Evolutionary conservation across 2,329 filamentous ascomycete species (phyloP), one percentile per base, ranked within the genome.

Genomic region (Calonectria montana): DNA sequence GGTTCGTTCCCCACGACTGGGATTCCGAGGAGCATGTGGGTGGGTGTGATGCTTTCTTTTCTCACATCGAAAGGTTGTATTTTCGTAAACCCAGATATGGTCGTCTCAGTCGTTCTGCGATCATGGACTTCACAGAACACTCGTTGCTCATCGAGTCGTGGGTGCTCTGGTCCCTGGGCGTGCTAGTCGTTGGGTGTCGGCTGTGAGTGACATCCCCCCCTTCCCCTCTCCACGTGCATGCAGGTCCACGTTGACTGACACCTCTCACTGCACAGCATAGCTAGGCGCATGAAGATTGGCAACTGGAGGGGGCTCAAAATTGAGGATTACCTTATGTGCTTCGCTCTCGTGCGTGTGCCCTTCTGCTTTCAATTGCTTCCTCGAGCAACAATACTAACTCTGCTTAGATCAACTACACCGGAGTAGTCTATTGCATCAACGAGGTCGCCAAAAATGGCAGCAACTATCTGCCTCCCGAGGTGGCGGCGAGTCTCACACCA

Each of bases 241-340:
- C 29, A 15, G n/a, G 27, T 43, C 27, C 55, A 48, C 25, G 21
- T 35, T 39, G 12, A 21, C 37, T 73, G 41, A 61, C 47, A 15
- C 13, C 21, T 31, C 27, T 31, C 29, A 29, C 68, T 55, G 13
- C 43, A 13, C 41, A 78, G 76, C 25, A 57, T 78, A 41, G 81
- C 83, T 9, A 77, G 83, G 16, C 79, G 81, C 1, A 76, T 84
- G 21, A 81, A 81, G 62, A 76, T 90, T 35, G 84, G 87, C 18
- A 85, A 86, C 45, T 81, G 86, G 75, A 83, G 81, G 48, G 83
- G 83, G 8, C 85, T 90, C n/a, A 87, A 89, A 75, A 76, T 86
- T 29, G 90, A 91, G 75, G 90, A 92, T 77, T 90, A 86, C 76
- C 81, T 89, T 27, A 91, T 91, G 88, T 48, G 87, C 10, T 82